Evolutionary conservation across 2,329 filamentous ascomycete species (phyloP).

Genomic region (Emmonsia crescens): DNA sequence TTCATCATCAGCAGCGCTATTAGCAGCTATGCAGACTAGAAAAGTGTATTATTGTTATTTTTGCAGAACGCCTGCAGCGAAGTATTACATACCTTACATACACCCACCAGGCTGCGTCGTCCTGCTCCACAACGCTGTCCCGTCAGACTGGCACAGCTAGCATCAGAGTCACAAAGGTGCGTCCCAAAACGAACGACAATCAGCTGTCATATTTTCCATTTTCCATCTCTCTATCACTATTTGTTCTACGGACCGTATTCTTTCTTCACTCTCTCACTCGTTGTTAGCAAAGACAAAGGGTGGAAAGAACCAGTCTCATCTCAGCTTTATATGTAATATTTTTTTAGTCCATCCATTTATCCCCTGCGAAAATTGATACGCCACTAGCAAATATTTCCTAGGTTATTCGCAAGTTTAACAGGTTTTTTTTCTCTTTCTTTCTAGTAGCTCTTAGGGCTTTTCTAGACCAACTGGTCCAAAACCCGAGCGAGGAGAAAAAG

Average conservation of each 20-base stretch:
- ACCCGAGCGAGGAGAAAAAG: not conserved
- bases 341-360: not conserved
- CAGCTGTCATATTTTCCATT: not conserved
- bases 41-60: not conserved
- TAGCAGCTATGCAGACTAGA: not conserved
- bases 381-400: not conserved
- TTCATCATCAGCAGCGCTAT: not conserved
- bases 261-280: not conserved
- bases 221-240: not conserved
- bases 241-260: not conserved
- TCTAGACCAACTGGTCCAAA: not conserved
- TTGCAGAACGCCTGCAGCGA: not conserved
- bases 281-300: not conserved
- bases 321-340: not conserved
- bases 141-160: not conserved
- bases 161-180: not conserved
- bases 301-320: not conserved
- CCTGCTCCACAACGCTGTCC: constrained; percentile 2
- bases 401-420: not conserved
- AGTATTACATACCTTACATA: not conserved
- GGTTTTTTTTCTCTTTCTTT: not conserved
- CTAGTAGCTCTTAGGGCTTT: not conserved
- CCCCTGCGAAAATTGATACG: not conserved
- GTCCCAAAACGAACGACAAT: constrained; percentile 3
- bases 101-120: not conserved